Evolutionary conservation across 1,139 yeast species (phyloP), one percentile per base, ranked within the genome.

Genomic region (Nakaseomyces bracarensis): DNA sequence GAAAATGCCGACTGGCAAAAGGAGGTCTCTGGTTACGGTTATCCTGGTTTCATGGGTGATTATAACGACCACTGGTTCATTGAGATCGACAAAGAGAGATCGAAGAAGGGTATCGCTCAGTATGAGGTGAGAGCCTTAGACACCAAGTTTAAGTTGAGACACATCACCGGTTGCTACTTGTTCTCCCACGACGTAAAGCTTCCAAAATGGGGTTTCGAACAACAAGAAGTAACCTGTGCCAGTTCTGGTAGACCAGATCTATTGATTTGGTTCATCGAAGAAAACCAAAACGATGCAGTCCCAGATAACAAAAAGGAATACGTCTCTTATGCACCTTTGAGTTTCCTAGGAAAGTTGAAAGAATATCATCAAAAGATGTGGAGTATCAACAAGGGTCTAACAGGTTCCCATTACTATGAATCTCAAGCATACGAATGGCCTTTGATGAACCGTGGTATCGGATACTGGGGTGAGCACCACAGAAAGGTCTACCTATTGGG

Each of bases 211-310:
- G 98, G 91, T 3, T 85, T 80, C 58, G 91, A 82, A 53, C 99
- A 91, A 68, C 96, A 86, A 65, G 99, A 91, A 69, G 98, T 93
- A 42, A 81, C 96, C 6, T 77, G 96, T 66, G 94, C 96, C 42
- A 69, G 76, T 40, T 84, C 78, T 54, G 97, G 96, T 61, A 72
- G 75, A 46, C 68, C 79, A 53, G 75, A 77, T 30, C 79, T 85
- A 63, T 74, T 87, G 39, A 68, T 82, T 51, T 93, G 97, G 96
- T 83, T 82, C 65, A 69, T 93, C 57, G 99, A 93, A 68, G 74
- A 79, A 46, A 91, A 89, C 63, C 66, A 61, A 38, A 80, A 80
- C 56, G 54, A 57, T 43, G 64, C 64, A 47, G 49, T 72, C 44
- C 70, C 72, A 42, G 65, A 57, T 10, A 68, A 65, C 44, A 72